phyloP scores from a whole-genome alignment of 257 asterid species.

The Solanum gracilifrons region DNA sequence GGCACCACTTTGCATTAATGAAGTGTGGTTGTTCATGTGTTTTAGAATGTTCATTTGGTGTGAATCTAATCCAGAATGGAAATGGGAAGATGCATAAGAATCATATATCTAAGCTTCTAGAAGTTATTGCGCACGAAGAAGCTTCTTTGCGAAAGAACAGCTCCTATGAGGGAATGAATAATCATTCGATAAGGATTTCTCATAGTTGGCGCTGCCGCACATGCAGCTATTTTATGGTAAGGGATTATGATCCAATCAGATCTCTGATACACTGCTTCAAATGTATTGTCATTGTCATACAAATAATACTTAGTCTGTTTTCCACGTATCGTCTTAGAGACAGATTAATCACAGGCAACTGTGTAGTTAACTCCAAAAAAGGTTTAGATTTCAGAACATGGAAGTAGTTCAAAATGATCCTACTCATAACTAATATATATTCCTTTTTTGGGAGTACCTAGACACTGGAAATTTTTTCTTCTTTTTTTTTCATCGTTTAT shows the following conservation, averaged over 20 bases:
- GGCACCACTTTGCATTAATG: not conserved
- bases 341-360: not conserved
- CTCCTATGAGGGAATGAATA: not conserved
- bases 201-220: not conserved
- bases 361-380: not conserved
- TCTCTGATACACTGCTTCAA: not conserved
- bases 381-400: not conserved
- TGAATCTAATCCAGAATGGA: not conserved
- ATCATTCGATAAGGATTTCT: not conserved
- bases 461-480: not conserved
- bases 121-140: not conserved
- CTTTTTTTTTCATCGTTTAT: not conserved
- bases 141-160: not conserved
- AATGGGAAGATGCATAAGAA: not conserved
- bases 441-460: not conserved
- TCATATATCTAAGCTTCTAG: not conserved
- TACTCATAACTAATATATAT: not conserved
- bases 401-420: not conserved
- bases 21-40: not conserved
- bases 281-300: not conserved
- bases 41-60: not conserved
- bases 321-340: not conserved
- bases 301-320: not conserved
- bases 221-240: not conserved
- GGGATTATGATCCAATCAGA: not conserved